Base-by-base conservation (phyloP, 352 stramenopile genomes). In the Globisporangium abappressorium region DNA sequence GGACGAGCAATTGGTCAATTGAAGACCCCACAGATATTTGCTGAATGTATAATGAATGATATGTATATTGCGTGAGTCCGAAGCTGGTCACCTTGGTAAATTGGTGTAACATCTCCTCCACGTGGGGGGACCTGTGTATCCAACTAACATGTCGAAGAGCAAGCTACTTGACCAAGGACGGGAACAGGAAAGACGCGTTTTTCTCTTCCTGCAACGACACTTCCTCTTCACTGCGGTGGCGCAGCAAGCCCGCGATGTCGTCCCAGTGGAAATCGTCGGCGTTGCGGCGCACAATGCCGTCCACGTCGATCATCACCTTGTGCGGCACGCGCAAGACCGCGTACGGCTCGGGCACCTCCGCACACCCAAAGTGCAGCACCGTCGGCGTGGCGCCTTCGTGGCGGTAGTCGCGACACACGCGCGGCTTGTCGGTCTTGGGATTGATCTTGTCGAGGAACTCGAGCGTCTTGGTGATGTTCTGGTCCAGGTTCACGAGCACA, bases 221-320 rank as follows among this genome's bases (percentile, higher is more conserved):
- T n/a, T 70, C 69, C 22, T 68, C n/a, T 59, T 87, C 79, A n/a
- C 65, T 64, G 51, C 66, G 70, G 57, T 89, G 70, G 60, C 66
- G 77, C 60, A 89, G 61, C 30, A 89, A 49, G 0, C 75, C 77
- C 8, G 81, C 81, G 57, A 89, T 72, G 65, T 88, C 78, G 53
- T 88, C 81, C 79, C 78, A 84, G 70, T 87, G 74, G 62, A 88
- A 91, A 47, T 84, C 75, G 15, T 87, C 79, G 11, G 74, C 74
- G 18, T 83, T 90, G 66, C 80, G 82, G 20, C 77, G 73, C 51
- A 89, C 71, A 36, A 87, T 64, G 18, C 77, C 68, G 0, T 85
- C 59, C 9, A 75, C 63, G 61, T 85, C 80, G 43, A 90, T 79
- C 46, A 90, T 69, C 30, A 79, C 26, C 54, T 75, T 83, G 65